Evolutionary conservation across 2,329 filamentous ascomycete genomes (phyloP), one percentile per base, ranked within the genome.

Genomic region (Cercospora zeina): DNA sequence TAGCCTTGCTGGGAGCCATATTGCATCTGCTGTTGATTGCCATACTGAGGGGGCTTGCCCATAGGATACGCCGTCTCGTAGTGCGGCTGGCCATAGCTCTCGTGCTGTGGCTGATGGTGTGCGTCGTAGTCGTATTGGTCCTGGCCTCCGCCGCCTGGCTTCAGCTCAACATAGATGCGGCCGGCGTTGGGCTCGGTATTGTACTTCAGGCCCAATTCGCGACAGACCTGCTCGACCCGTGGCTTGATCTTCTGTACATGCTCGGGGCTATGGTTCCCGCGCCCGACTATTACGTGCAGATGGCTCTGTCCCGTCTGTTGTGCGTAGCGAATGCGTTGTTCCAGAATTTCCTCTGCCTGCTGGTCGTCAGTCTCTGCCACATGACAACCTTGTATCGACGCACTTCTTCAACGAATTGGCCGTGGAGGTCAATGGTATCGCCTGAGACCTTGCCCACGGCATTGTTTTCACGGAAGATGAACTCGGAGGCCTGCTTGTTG

Each of bases 381-480:
- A 16, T 14, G 47, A 24, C 30, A 10, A n/a, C 2, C 47, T 10
- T 6, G 7, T 8, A 21, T 21, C 21, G 19, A 16, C 47, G 1
- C 1, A 51, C 47, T 21, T 97, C 95, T 75, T 96, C 91, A 62
- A 96, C 93, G 72, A 89, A 97, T 73, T 96, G 89, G 2, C 95
- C 95, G 76, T 99, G 95, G 53, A 99, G 82, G 78, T 99, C 95
- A 70, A 99, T 93, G 8, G 89, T 91, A 77, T 97, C 93, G 42
- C 81, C 81, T 14, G 85, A 83, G 9, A 96, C 89, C 64, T 89
- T 86, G 16, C 86, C 90, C 2, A 81, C 76, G 19, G 90, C 87
- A 75, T 97, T 97, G 81, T 97, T 97, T 79, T 93, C 91, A 42
- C 92, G 88, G 81, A 99, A 97, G 74, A 97, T 97, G 77, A 85